Conservation (phyloP, 495 filamentous ascomycete species). For the Neurospora tetrasperma region DNA sequence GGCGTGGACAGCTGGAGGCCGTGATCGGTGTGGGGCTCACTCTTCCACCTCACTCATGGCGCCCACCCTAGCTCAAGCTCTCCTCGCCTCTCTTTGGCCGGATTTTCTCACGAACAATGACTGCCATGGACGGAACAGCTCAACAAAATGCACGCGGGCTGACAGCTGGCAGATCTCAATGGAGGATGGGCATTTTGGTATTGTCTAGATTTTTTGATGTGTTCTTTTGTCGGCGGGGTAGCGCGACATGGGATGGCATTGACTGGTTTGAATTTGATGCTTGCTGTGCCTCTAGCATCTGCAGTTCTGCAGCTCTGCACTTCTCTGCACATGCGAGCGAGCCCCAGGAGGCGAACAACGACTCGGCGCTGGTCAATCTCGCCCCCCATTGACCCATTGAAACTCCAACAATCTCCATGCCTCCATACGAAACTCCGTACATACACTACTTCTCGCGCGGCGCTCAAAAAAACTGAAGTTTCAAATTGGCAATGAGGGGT, state of each 20-base stretch:
- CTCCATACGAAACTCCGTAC: not conserved
- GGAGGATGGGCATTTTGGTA: not conserved
- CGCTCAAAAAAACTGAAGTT: not conserved
- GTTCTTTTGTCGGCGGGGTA: not conserved
- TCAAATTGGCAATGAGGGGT: not conserved
- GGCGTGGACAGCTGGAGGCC: conserved; percentile 9
- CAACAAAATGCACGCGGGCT: not conserved
- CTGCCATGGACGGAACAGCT: not conserved
- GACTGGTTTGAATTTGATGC: not conserved
- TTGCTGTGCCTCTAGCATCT: not conserved
- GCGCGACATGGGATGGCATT: not conserved
- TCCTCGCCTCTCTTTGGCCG: not conserved
- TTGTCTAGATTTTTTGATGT: not conserved
- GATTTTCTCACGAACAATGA: not conserved
- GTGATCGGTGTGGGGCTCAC: conserved; percentile 17
- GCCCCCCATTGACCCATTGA: not conserved
- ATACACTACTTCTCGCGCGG: not conserved
- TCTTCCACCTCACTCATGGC: conserved; percentile 8
- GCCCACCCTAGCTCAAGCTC: conserved; percentile 9
- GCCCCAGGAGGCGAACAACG: not conserved
- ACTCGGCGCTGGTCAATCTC: not conserved
- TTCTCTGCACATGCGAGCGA: not conserved
- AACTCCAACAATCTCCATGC: not conserved
- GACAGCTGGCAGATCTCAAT: not conserved
- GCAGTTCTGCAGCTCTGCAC: not conserved